Conservation (phyloP, 495 filamentous ascomycete genomes). For the Poronia punctata region DNA sequence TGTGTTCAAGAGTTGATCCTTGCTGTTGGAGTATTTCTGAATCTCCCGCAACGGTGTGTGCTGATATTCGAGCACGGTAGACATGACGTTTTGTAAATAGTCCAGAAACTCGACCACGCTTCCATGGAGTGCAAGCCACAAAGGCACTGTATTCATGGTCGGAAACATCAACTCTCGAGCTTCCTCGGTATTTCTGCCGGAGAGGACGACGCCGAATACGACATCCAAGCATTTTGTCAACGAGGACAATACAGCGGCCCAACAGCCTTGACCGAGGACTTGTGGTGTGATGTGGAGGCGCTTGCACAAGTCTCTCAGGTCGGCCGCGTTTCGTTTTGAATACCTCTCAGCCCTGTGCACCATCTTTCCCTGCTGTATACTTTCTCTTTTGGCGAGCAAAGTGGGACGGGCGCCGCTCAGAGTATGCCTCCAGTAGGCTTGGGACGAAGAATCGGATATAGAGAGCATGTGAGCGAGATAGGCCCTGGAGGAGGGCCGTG, state of each 20-base stretch:
- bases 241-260: conserved; percentile 54
- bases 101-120: conserved; percentile 49
- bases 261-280: conserved; percentile 58
- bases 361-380: not conserved
- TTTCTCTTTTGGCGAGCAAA: conserved; percentile 22
- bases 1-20: conserved; percentile 51
- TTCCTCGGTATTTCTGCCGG: conserved; percentile 56
- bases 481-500: conserved; percentile 38
- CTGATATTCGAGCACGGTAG: conserved; percentile 47
- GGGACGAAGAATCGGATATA: conserved; percentile 29
- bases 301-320: conserved; percentile 48
- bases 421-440: conserved; percentile 54
- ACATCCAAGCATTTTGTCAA: conserved; percentile 53
- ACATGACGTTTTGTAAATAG: conserved; percentile 57
- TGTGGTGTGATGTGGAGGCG: conserved; percentile 54
- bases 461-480: conserved; percentile 42
- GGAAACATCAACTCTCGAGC: conserved; percentile 61
- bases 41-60: conserved; percentile 60
- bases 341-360: conserved; percentile 40
- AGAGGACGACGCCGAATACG: conserved; percentile 63
- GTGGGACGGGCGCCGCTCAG: conserved; percentile 41
- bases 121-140: conserved; percentile 59
- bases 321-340: conserved; percentile 29
- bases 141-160: conserved; percentile 68
- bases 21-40: conserved; percentile 34